Evolutionary conservation across 225 moss, liverwort and hornwort species (phyloP), one percentile per base, ranked within the genome.

Genomic region (Antitrichia curtipendula): DNA sequence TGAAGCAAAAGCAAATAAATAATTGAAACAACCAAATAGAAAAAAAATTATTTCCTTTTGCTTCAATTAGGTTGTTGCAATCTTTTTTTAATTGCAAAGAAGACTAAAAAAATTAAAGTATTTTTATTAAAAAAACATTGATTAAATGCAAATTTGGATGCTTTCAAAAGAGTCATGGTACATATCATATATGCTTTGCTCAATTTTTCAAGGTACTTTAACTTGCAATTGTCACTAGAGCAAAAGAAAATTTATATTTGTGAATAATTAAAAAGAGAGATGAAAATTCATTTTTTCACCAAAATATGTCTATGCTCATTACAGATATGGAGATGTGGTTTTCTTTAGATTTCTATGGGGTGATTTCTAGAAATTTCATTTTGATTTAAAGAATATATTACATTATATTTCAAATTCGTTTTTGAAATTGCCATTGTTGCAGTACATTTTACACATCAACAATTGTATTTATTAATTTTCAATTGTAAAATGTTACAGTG

Each of bases 31-130:
- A n/a, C n/a, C 12, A 74, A 47, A 10, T 19, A 73, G 31, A 4
- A 31, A 1, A 0, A 4, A n/a, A n/a, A n/a, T n/a, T 11, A 31
- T 47, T 4, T 73, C 0, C 4, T 11, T 47, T 31, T 73, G 7
- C 29, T 73, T 19, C 31, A 47, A 73, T 29, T 18, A 73, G 10
- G 7, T 73, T 72, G 25, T 40, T 69, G 24, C 14, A 40, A 40
- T 25, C 4, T 0, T 7, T 24, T 40, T 40, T 12, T 23, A 69
- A 24, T 23, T 23, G 40, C 8, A 24, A 69, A 24, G 14, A 69
- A 8, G 15, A 4, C 5, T 25, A 7, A 8, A 40, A 41, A 69
- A 24, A 24, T 24, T 8, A 24, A 14, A 1, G 1, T 38, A 25
- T 14, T 69, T 69, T 69, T 22, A 8, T 41, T 25, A 12, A 1